Evolutionary conservation across 2,329 filamentous ascomycete genomes (phyloP).

Genomic region (Epichloe baconii): DNA sequence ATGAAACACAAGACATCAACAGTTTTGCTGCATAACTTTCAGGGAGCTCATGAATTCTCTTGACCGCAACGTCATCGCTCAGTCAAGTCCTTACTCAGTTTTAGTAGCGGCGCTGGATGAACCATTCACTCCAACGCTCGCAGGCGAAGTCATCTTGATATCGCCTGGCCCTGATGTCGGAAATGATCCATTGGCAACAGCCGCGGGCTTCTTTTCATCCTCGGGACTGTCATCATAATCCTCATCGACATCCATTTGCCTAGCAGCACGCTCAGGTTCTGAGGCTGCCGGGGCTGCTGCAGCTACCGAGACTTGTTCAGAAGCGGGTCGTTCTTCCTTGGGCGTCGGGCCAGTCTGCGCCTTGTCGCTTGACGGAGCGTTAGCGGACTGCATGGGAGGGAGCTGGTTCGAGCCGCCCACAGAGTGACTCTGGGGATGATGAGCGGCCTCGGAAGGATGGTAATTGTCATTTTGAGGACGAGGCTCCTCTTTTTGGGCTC

Average conservation of each 20-base stretch:
- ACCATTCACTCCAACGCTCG: slow-evolving; percentile 28
- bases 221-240: slow-evolving; percentile 93
- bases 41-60: slow-evolving; percentile 13
- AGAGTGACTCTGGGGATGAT: slow-evolving; percentile 50
- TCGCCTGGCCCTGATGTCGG: slow-evolving; percentile 37
- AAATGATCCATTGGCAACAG: slow-evolving; percentile 29
- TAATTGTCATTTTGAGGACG: slow-evolving; percentile 67
- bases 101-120: slow-evolving; percentile 22
- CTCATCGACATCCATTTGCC: slow-evolving; percentile 95
- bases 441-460: slow-evolving; percentile 84
- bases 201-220: slow-evolving; percentile 55
- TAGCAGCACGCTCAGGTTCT: slow-evolving; percentile 70
- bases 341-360: slow-evolving; percentile 18
- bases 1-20: slow-evolving; percentile 9
- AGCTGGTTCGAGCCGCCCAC: slow-evolving; percentile 39
- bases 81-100: slow-evolving; percentile 24
- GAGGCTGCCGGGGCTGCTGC: slow-evolving; percentile 38
- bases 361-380: slow-evolving; percentile 41
- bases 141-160: slow-evolving; percentile 28
- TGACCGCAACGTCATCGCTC: neutral
- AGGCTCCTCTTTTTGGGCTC: slow-evolving; percentile 46
- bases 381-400: slow-evolving; percentile 49
- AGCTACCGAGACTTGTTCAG: slow-evolving; percentile 26
- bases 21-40: slow-evolving; percentile 12
- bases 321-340: slow-evolving; percentile 48